phyloP scores from a whole-genome alignment of 352 stramenopile genomes.

The Globisporangium parvum region DNA sequence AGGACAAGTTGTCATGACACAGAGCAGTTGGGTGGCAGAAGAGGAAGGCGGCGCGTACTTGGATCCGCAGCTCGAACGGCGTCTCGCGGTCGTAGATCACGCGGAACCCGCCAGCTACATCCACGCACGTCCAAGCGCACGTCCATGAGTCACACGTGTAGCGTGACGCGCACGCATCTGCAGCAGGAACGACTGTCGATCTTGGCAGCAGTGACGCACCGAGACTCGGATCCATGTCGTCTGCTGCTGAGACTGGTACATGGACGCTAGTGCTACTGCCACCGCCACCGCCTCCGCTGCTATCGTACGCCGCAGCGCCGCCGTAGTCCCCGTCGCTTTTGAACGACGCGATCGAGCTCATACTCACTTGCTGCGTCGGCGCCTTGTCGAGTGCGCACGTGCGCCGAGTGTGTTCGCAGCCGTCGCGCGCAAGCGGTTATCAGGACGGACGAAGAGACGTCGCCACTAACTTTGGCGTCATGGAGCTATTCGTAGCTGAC shows the following conservation, averaged over 20 bases:
- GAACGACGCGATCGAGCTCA: slow-evolving; percentile 40
- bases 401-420: not conserved
- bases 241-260: slow-evolving; percentile 35
- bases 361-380: not conserved
- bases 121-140: not conserved
- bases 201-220: slow-evolving; percentile 29
- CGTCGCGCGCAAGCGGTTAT: too few species aligned
- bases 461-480: not conserved
- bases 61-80: slow-evolving; percentile 87
- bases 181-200: too few species aligned
- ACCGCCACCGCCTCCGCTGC: slow-evolving; percentile 10
- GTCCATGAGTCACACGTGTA: too few species aligned
- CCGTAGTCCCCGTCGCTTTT: slow-evolving; percentile 24
- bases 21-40: not conserved
- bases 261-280: slow-evolving; percentile 18
- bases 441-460: too few species aligned
- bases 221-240: slow-evolving; percentile 80
- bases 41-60: slow-evolving; percentile 30
- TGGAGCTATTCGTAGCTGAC: not conserved
- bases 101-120: slow-evolving; percentile 70
- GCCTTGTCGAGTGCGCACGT: not conserved
- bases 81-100: slow-evolving; percentile 91
- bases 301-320: not conserved
- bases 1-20: not conserved
- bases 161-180: too few species aligned